Evolutionary conservation across 225 moss, liverwort and hornwort species (phyloP).

Genomic region (Rhytidiadelphus loreus): DNA sequence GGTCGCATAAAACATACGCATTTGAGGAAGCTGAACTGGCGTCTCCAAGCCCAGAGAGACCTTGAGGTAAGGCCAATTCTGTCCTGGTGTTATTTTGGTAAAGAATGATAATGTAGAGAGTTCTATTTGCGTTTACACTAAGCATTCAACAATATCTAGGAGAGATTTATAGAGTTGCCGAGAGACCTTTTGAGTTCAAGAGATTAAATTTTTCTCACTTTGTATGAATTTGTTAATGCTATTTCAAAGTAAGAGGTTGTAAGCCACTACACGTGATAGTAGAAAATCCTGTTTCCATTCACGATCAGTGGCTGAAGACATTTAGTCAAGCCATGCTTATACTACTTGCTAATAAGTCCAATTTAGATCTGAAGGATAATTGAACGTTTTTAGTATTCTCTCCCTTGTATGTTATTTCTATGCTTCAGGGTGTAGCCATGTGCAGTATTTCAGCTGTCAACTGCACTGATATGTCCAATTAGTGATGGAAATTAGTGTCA

Average conservation of each 20-base stretch:
- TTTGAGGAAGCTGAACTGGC: constrained; percentile 30
- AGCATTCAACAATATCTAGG: neutral
- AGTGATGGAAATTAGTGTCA: neutral
- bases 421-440: neutral
- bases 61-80: constrained; percentile 24
- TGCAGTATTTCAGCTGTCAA: neutral
- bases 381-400: neutral
- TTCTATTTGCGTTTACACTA: neutral
- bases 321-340: neutral
- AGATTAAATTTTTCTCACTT: neutral
- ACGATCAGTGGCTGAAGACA: neutral
- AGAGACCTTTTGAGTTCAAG: neutral
- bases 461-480: neutral
- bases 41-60: constrained; percentile 32
- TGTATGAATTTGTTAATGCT: neutral
- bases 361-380: too few relatives aligned
- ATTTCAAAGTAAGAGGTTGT: neutral
- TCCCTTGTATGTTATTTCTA: neutral
- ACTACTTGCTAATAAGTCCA: neutral
- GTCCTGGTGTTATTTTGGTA: neutral
- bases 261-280: neutral
- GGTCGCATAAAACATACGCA: constrained; percentile 40
- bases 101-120: neutral
- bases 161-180: neutral
- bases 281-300: neutral